Conservation (phyloP, 176 grass and related monocot genomes). For the Oryza meridionalis region DNA sequence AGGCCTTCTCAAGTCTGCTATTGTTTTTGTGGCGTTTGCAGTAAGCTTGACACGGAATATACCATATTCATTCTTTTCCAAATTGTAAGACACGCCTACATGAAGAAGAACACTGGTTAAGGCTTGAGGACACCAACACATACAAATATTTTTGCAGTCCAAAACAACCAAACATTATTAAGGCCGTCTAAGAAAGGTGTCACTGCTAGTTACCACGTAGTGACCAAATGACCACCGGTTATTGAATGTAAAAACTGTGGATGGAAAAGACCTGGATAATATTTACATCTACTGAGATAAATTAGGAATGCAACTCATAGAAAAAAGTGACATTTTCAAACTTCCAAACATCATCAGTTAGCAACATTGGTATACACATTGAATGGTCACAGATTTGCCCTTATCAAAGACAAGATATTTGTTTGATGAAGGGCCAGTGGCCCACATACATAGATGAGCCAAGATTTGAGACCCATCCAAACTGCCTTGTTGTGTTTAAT, state of each 20-base stretch:
- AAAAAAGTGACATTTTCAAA: neutral
- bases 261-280: neutral
- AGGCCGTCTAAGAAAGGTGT: neutral
- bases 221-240: neutral
- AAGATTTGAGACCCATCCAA: neutral
- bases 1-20: constrained; percentile 82
- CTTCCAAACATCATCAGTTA: neutral
- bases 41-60: constrained; percentile 62
- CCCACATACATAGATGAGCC: neutral
- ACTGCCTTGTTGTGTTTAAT: neutral
- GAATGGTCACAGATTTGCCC: neutral
- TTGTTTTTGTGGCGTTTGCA: constrained; percentile 85
- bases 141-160: constrained; percentile 25
- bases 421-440: neutral
- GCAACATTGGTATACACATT: neutral
- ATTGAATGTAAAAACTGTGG: neutral
- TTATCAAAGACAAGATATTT: neutral
- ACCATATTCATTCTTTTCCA: constrained; percentile 70
- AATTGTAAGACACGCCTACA: constrained; percentile 77
- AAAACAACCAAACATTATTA: constrained; percentile 34
- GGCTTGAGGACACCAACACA: constrained; percentile 13
- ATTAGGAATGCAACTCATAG: neutral
- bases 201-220: neutral
- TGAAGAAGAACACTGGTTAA: constrained; percentile 39
- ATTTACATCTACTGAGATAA: neutral